Percentiles rank a stretch among this genome's conserved stretches.
These are phyloP conservation scores for Hylodesmum podocarpum DNA, from an alignment of 306 rosid genomes.

Conservation along the genomic window DNA sequence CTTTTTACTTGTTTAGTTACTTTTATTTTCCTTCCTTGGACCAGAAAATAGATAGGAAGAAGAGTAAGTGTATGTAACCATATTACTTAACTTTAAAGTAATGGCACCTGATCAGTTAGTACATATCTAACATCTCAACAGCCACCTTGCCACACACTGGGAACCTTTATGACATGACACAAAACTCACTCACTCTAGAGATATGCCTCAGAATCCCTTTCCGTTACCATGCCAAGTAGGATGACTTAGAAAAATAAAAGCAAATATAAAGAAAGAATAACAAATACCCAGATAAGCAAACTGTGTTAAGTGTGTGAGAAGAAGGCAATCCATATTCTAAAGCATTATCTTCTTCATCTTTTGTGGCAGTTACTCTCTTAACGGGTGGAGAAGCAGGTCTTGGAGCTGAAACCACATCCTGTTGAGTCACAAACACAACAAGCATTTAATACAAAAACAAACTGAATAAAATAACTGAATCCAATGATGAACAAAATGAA, in stretches of 20 bases:
- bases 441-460: not conserved
- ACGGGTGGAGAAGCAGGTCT: slow-evolving; percentile 93
- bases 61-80: slow-evolving; percentile 22
- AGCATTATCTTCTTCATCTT: slow-evolving; percentile 92
- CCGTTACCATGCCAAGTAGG: not conserved
- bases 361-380: slow-evolving; percentile 82
- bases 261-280: slow-evolving; percentile 15
- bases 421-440: slow-evolving; percentile 17
- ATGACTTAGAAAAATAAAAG: slow-evolving; percentile 3
- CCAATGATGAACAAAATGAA: slow-evolving; percentile 5
- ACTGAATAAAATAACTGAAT: not conserved
- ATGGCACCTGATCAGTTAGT: slow-evolving; percentile 20
- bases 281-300: slow-evolving; percentile 88
- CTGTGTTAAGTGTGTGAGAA: slow-evolving; percentile 94
- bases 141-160: not conserved
- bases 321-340: slow-evolving; percentile 97
- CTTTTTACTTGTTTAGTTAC: not conserved
- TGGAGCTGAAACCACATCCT: slow-evolving; percentile 96
- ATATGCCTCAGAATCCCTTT: slow-evolving; percentile 18
- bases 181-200: not conserved
- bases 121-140: slow-evolving; percentile 22
- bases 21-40: not conserved
- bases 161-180: slow-evolving; percentile 4
- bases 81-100: slow-evolving; percentile 7
- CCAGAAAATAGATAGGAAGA: slow-evolving; percentile 14